phyloP scores from a whole-genome alignment of 495 filamentous ascomycete species.

The Neurospora sp. region DNA sequence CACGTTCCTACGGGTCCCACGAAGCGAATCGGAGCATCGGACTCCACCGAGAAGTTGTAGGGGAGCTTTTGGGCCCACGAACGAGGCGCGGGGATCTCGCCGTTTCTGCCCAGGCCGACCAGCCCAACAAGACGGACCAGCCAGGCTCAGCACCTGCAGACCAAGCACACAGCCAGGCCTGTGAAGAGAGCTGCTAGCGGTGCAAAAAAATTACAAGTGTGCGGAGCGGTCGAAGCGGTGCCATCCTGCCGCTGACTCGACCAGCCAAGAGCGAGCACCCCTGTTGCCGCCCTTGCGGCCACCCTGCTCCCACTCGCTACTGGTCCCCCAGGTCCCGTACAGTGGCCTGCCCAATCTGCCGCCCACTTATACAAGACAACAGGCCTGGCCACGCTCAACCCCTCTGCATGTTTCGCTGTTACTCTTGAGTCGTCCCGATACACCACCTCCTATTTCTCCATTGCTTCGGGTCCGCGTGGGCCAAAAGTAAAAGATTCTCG shows the following conservation, averaged over 20 bases:
- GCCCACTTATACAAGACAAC: constrained; percentile 7
- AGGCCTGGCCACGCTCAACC: constrained; percentile 12
- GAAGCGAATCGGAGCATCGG: neutral
- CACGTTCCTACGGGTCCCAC: neutral
- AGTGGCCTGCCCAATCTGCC: constrained; percentile 4
- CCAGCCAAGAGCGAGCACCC: constrained; percentile 11
- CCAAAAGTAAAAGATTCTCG: neutral
- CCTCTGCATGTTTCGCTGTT: constrained; percentile 11
- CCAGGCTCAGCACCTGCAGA: neutral
- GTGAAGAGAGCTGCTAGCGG: neutral
- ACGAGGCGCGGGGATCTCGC: neutral
- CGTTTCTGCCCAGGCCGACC: neutral
- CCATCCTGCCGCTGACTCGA: constrained; percentile 15
- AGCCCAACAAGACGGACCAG: neutral
- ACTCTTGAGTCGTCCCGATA: constrained; percentile 2
- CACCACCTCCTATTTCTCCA: constrained; percentile 16
- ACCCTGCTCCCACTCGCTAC: neutral
- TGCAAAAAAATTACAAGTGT: neutral
- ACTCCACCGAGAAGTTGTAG: neutral
- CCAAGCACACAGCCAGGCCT: neutral
- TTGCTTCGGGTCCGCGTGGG: constrained; percentile 1
- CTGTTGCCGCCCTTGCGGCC: constrained; percentile 15
- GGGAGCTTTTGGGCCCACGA: neutral
- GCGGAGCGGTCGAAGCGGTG: neutral
- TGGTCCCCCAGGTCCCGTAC: neutral